Evolutionary conservation across 2,329 filamentous ascomycete genomes (phyloP), one percentile per base, ranked within the genome.

Genomic region (Fusarium sp.): DNA sequence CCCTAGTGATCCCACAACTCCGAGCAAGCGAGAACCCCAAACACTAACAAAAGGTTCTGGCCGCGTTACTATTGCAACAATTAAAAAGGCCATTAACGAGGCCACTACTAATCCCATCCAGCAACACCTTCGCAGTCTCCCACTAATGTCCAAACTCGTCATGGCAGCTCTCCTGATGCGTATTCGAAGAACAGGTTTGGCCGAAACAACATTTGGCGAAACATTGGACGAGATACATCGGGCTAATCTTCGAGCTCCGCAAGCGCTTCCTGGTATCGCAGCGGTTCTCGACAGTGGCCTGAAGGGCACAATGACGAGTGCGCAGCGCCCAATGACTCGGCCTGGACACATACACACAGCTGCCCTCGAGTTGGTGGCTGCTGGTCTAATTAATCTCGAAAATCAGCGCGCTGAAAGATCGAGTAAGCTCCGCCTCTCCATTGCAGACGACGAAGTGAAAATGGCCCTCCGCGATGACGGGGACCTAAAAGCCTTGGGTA

Each of bases 21-120:
- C 91, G 10, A 92, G 87, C 81, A 92, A 90, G 65, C 81, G 73
- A 50, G 73, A 77, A 23, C 56, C 68, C 46, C 74, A 77, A 48
- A 74, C 76, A 53, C 61, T 64, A 34, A 54, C 72, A 14, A 74
- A 73, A n/a, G 73, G 74, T 13, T 43, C 54, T 37, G 76, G 81
- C 59, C 87, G 90, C 54, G 96, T 99, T 42, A 98, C 94, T 2
- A 98, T 98, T 75, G 90, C 92, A 55, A 98, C 93, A 6, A 92
- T 98, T 78, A 97, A 97, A 80, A 90, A 93, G 76, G 96, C 96
- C 37, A 98, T 99, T 79, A 93, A 92, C 75, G 96, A 99, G 82
- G 94, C 95, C 7, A 98, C 95, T 1, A 94, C 92, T 6, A 97
- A 93, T 59, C 96, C 96, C 3, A 84, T 98, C 61, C 95, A 98